Conservation (phyloP, 1,284 basidiomycete genomes). For the Sanghuangporus baumii region DNA sequence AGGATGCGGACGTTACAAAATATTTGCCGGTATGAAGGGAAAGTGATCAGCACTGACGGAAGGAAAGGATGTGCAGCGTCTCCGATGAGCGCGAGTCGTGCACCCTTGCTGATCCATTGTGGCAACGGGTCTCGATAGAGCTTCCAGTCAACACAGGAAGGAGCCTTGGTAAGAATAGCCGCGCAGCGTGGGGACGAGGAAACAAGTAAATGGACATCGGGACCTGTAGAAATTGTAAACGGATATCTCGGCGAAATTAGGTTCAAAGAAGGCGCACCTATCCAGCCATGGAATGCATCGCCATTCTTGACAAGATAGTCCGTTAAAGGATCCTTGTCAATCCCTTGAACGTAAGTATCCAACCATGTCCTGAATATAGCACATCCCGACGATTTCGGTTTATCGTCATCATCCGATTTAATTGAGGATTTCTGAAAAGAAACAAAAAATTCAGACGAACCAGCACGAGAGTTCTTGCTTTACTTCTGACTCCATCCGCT, state of each 20-base stretch:
- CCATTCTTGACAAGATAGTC: slow-evolving; percentile 19
- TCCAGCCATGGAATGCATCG: slow-evolving; percentile 18
- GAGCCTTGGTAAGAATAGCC: slow-evolving; percentile 15
- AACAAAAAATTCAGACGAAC: background rate
- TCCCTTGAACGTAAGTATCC: slow-evolving; percentile 17
- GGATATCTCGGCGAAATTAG: slow-evolving; percentile 5
- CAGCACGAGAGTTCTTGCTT: slow-evolving; percentile 18
- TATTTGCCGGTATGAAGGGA: background rate
- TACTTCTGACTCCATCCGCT: slow-evolving; percentile 27
- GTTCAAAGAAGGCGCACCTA: background rate
- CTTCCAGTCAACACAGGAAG: slow-evolving; percentile 22
- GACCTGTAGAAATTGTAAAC: background rate
- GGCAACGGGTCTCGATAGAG: slow-evolving; percentile 22
- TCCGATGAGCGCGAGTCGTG: slow-evolving; percentile 19
- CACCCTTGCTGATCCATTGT: slow-evolving; percentile 19
- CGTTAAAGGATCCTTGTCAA: slow-evolving; percentile 20
- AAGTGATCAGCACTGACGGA: slow-evolving; percentile 6
- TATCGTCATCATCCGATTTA: slow-evolving; percentile 12
- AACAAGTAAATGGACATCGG: slow-evolving; percentile 20
- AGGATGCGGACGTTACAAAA: slow-evolving; percentile 13
- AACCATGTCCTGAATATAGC: slow-evolving; percentile 22
- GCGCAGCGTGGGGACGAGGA: slow-evolving; percentile 16
- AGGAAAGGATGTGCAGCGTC: slow-evolving; percentile 21
- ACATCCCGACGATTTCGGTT: slow-evolving; percentile 21
- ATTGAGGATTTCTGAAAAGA: background rate